A percentile compares a stretch with the other conserved stretches of the same genome.
Conservation (phyloP, 495 filamentous ascomycete genomes). For the Schizothecium vesticola region DNA sequence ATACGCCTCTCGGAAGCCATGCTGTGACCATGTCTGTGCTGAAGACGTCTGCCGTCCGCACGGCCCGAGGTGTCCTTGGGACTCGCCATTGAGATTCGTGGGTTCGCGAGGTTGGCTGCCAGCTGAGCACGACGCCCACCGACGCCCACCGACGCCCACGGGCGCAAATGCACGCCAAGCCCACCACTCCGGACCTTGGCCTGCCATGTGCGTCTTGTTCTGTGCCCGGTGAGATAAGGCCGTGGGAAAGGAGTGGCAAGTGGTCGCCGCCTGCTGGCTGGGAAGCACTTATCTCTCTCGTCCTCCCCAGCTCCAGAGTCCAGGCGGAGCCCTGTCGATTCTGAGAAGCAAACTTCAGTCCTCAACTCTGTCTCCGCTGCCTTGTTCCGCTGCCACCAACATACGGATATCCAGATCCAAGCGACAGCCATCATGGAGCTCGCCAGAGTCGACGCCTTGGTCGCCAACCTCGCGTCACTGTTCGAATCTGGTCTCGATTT, state of each 20-base stretch:
- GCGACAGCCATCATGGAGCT: slow-evolving; percentile 23
- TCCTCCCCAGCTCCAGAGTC: background rate
- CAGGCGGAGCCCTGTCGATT: background rate
- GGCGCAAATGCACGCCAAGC: background rate
- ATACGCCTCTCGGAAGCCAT: background rate
- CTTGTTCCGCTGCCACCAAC: background rate
- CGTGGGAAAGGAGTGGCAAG: background rate
- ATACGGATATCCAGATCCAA: background rate
- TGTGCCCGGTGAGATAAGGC: background rate
- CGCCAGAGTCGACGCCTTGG: slow-evolving; percentile 27
- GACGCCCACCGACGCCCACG: background rate
- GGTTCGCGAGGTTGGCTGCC: background rate
- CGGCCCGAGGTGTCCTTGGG: background rate
- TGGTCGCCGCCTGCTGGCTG: background rate
- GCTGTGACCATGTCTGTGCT: background rate
- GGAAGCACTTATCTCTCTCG: slow-evolving; percentile 7
- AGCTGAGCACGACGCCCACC: background rate
- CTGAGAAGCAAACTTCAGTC: no score
- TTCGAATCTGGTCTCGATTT: slow-evolving; percentile 32
- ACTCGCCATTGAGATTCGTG: background rate
- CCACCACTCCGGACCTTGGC: background rate
- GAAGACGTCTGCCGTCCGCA: background rate
- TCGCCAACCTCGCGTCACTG: slow-evolving; percentile 26
- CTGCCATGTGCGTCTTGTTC: background rate
- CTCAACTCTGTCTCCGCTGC: background rate